Evolutionary conservation across 2,329 filamentous ascomycete genomes (phyloP), one percentile per base, ranked within the genome.

Genomic region (Drechslerella dactyloides): DNA sequence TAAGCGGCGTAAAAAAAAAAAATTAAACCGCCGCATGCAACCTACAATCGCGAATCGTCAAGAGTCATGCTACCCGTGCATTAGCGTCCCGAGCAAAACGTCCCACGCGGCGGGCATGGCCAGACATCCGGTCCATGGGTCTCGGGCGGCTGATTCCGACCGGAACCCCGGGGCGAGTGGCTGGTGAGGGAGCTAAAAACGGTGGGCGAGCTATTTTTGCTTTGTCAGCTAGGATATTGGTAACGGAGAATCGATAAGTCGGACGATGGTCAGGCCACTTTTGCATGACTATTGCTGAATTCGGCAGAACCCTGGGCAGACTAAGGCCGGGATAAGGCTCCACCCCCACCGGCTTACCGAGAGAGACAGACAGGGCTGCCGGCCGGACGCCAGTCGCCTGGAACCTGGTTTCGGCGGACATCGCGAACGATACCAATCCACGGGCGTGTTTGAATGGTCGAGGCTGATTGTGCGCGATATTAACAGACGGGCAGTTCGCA

Each of bases 191-290:
- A 21, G 17, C 11, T 1, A 8, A 24, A 30, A 11, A 24, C 23
- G 50, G 48, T 51, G 51, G 59, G 48, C 21, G 23, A 57, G 44
- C 30, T 24, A 30, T 65, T 53, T 60, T 72, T 72, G 68, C 60
- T 60, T 72, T 60, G 52, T 72, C 23, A 33, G 27, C 24, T 56
- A 52, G 59, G 62, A 69, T 53, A 53, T 62, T 62, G 58, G 52
- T 52, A 56, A 23, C 40, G 46, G 42, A 10, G 52, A 56, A 30
- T 33, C 57, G 35, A 53, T 58, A 52, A 64, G 68, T 72, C 60
- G 68, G 68, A 72, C 68, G 13, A 72, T 72, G 68, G 68, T 72
- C 68, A 72, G 68, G 68, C 68, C 68, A 72, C 68, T 72, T 65
- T 61, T 65, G 68, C 68, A 72, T 72, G 55, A 65, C 54, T 17